phyloP scores from a whole-genome alignment of 331 rosid genomes.

The Malus hybrid region DNA sequence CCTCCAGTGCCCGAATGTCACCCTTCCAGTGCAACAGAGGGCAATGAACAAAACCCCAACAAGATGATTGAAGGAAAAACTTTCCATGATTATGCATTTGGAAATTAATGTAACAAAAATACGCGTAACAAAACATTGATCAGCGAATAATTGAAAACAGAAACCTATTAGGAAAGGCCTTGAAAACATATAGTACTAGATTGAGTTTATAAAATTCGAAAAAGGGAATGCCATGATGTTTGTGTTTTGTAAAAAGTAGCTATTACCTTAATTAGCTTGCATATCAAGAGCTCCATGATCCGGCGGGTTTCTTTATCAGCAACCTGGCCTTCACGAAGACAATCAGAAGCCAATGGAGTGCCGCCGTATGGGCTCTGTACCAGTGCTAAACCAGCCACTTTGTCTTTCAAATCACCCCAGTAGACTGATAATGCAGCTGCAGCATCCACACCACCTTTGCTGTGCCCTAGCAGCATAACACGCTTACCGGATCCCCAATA shows the following conservation, averaged over 20 bases:
- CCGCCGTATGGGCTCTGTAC: slow-evolving; percentile 83
- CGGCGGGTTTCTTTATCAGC: slow-evolving; percentile 61
- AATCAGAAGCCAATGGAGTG: slow-evolving; percentile 77
- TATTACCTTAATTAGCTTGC: slow-evolving; percentile 75
- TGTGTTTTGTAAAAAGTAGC: background rate
- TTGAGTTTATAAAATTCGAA: too few relatives aligned
- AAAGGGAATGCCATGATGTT: too few relatives aligned
- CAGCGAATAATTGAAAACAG: too few relatives aligned
- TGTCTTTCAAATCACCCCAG: slow-evolving; percentile 61
- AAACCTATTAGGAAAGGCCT: too few relatives aligned
- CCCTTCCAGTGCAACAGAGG: slow-evolving; percentile 24
- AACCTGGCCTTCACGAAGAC: slow-evolving; percentile 74
- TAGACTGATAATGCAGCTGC: slow-evolving; percentile 60
- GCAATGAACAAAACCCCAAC: background rate
- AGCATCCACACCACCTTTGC: slow-evolving; percentile 88
- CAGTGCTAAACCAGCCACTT: slow-evolving; percentile 81
- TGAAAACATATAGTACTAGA: too few relatives aligned
- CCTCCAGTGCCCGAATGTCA: slow-evolving; percentile 71
- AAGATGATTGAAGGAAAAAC: too few relatives aligned
- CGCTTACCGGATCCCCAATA: slow-evolving; percentile 82
- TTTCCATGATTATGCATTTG: too few relatives aligned
- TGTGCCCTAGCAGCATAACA: slow-evolving; percentile 77
- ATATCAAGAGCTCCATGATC: slow-evolving; percentile 70
- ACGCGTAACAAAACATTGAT: too few relatives aligned
- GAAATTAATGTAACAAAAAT: too few relatives aligned